phyloP scores from a whole-genome alignment of 768 basidiomycete species.

The Tubosaeta sp. region DNA sequence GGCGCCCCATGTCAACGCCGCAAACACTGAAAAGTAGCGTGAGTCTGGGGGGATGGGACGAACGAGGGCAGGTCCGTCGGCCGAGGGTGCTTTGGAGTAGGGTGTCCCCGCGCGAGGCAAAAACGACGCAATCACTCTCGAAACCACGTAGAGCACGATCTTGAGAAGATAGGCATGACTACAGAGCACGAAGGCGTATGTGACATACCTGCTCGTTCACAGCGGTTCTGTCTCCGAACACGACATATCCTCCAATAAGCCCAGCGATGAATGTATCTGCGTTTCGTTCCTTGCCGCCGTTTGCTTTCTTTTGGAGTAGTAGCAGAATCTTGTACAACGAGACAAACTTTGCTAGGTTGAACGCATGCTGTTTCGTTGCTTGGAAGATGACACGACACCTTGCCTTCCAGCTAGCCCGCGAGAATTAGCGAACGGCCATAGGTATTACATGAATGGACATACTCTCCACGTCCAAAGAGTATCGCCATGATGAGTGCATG shows the following conservation, averaged over 20 bases:
- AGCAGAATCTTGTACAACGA: slow-evolving; percentile 86
- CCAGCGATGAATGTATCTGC: slow-evolving; percentile 92
- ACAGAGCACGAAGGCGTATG: slow-evolving; percentile 1
- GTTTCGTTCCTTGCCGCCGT: slow-evolving; percentile 76
- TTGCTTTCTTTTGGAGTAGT: slow-evolving; percentile 75
- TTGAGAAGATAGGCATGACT: slow-evolving; percentile 29
- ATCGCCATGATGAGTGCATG: slow-evolving; percentile 97
- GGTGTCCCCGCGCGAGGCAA: slow-evolving; percentile 70
- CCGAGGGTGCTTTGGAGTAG: slow-evolving; percentile 43
- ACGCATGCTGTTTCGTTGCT: slow-evolving; percentile 86
- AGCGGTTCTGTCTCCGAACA: slow-evolving; percentile 81
- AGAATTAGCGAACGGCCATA: slow-evolving; percentile 7
- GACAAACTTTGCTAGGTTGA: slow-evolving; percentile 93
- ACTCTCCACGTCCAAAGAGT: slow-evolving; percentile 91
- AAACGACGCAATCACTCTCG: slow-evolving; percentile 87
- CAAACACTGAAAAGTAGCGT: slow-evolving; percentile 79
- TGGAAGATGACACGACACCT: slow-evolving; percentile 66
- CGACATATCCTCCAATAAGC: slow-evolving; percentile 83
- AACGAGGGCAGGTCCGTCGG: slow-evolving; percentile 39
- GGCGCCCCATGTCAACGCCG: slow-evolving; percentile 87
- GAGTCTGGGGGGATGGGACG: slow-evolving; percentile 83
- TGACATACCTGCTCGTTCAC: slow-evolving; percentile 83
- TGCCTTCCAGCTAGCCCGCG: slow-evolving; percentile 57
- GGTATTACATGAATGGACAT: slow-evolving; percentile 31
- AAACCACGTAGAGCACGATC: slow-evolving; percentile 96